Conservation (phyloP, 371 early-diverging fungal species). For the Apophysomyces trapeziformis region DNA sequence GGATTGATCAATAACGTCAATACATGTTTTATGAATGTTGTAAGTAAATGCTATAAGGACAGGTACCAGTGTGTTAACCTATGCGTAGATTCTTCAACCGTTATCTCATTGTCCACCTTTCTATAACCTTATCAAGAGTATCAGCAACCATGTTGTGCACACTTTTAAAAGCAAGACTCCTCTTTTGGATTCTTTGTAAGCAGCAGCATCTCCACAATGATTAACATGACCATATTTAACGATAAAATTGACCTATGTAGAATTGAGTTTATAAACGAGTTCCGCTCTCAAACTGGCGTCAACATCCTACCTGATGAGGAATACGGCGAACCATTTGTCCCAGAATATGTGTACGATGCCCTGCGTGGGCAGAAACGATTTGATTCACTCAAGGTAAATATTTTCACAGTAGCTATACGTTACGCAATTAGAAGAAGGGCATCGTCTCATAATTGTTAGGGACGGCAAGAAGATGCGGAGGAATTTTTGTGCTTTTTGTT, state of each 20-base stretch:
- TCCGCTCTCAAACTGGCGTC: conserved; percentile 37
- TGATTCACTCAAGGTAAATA: conserved; percentile 68
- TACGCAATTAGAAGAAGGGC: background rate
- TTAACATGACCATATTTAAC: background rate
- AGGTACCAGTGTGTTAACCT: background rate
- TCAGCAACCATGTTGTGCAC: conserved; percentile 68
- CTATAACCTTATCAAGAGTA: conserved; percentile 77
- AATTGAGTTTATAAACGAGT: conserved; percentile 80
- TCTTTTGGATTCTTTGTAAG: conserved; percentile 82
- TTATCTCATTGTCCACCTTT: conserved; percentile 89
- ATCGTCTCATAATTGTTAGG: conserved; percentile 38
- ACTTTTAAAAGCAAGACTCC: conserved; percentile 80
- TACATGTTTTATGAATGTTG: conserved; percentile 97
- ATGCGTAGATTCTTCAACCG: conserved; percentile 78
- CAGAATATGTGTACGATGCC: conserved; percentile 93
- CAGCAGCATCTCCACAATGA: conserved; percentile 2
- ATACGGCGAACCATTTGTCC: conserved; percentile 84
- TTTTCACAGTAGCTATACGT: too few relatives aligned
- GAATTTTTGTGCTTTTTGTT: conserved; percentile 93
- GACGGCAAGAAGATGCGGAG: conserved; percentile 97
- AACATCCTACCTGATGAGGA: conserved; percentile 33
- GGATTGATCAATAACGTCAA: conserved; percentile 96
- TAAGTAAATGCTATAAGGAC: conserved; percentile 28
- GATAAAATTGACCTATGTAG: conserved; percentile 36
- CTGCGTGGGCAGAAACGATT: conserved; percentile 79